phyloP scores from a whole-genome alignment of 2,329 filamentous ascomycete genomes.

The Chaetomium sp. region DNA sequence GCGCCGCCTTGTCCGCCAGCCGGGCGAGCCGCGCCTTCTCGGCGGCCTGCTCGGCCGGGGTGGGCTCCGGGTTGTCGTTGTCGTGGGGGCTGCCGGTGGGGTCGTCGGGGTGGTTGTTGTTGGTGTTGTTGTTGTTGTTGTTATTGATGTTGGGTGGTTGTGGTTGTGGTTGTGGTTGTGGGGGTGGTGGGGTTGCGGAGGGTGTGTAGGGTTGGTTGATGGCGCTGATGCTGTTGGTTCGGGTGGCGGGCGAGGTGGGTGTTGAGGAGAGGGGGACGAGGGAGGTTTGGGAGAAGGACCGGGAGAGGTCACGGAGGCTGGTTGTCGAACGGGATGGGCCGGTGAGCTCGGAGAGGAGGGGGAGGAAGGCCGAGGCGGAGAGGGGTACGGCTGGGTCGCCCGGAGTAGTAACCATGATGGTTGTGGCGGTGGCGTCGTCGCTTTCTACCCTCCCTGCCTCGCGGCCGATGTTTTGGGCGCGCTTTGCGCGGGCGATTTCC shows the following conservation, averaged over 20 bases:
- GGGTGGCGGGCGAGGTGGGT: constrained; percentile 30
- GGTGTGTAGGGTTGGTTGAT: constrained; percentile 17
- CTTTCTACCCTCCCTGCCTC: constrained; percentile 30
- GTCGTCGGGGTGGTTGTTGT: not conserved
- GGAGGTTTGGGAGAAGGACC: constrained; percentile 35
- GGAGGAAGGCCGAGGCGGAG: constrained; percentile 32
- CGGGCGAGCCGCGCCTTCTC: constrained; percentile 64
- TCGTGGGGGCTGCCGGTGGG: constrained; percentile 13
- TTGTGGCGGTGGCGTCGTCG: constrained; percentile 13
- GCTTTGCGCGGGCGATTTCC: constrained; percentile 49
- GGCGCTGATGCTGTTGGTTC: constrained; percentile 29
- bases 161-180: constrained; percentile 29
- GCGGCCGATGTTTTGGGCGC: constrained; percentile 31
- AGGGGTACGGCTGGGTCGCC: constrained; percentile 28
- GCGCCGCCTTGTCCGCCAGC: constrained; percentile 57
- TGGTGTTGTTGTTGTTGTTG: constrained; percentile 16
- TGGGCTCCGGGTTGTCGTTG: constrained; percentile 30
- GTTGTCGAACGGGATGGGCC: constrained; percentile 32
- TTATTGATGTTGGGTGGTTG: constrained; percentile 14
- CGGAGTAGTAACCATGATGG: constrained; percentile 24
- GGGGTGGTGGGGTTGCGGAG: constrained; percentile 24
- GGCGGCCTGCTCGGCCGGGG: constrained; percentile 58
- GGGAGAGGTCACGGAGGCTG: constrained; percentile 33
- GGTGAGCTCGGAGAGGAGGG: constrained; percentile 26
- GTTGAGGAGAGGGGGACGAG: constrained; percentile 23